Evolutionary conservation across 2,329 filamentous ascomycete genomes (phyloP).

Genomic region (Botrytis galanthina): DNA sequence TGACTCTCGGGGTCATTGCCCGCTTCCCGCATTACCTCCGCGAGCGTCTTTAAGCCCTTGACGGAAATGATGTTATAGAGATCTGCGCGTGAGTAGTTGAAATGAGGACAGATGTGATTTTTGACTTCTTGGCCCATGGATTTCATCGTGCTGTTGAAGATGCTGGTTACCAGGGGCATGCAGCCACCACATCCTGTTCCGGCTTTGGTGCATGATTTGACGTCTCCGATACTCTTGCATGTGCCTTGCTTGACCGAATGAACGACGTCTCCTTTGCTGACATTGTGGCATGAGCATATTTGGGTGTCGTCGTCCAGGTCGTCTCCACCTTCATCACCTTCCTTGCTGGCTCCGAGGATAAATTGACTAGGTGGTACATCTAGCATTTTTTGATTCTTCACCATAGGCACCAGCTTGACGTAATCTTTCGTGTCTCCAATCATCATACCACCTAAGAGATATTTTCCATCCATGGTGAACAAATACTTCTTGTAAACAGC

Average conservation of each 20-base stretch:
- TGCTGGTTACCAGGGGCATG: conserved; percentile 81
- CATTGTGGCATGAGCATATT: conserved; percentile 91
- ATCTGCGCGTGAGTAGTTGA: conserved; percentile 78
- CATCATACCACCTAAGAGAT: conserved; percentile 94
- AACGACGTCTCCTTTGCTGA: conserved; percentile 78
- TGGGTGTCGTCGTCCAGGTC: conserved; percentile 83
- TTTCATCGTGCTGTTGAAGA: conserved; percentile 86
- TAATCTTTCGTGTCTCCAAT: conserved; percentile 91
- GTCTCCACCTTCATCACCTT: conserved; percentile 70
- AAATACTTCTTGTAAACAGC: conserved; percentile 93
- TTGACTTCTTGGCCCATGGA: conserved; percentile 83
- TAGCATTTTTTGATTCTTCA: conserved; percentile 77
- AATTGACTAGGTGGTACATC: conserved; percentile 78
- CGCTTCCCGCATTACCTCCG: conserved; percentile 73
- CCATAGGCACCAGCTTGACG: conserved; percentile 82
- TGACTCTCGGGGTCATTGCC: conserved; percentile 70
- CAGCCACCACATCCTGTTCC: conserved; percentile 90
- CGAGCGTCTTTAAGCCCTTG: conserved; percentile 70
- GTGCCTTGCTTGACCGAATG: conserved; percentile 70
- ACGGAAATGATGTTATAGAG: conserved; percentile 88
- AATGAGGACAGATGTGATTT: conserved; percentile 82
- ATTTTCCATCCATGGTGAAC: conserved; percentile 86
- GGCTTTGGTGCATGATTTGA: conserved; percentile 89
- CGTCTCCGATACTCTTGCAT: conserved; percentile 76
- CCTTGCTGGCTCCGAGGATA: conserved; percentile 74